Base-by-base conservation (phyloP, 306 rosid genomes). In the Urtica urens region DNA sequence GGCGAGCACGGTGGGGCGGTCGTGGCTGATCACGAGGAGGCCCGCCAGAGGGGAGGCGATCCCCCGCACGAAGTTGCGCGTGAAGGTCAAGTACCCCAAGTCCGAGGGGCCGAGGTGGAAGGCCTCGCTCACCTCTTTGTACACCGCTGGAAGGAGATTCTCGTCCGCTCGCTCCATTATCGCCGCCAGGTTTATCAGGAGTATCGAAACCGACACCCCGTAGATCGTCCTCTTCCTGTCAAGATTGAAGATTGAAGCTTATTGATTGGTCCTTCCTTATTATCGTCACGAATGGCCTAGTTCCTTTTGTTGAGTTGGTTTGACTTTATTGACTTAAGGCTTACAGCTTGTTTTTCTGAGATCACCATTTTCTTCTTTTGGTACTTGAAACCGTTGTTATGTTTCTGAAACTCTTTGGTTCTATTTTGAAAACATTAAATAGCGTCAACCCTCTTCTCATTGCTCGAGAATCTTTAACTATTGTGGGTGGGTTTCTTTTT, bases 121-220 rank as follows among this genome's bases (percentile, higher is more conserved):
- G 44, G 99, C 74, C 73, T 77, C 99, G 19, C 99, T 85, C 11
- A 90, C 92, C 79, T 90, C 99, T 78, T 85, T 90, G 78, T 85
- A 90, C 20, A 90, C 99, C 4, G 99, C 59, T 15, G 99, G 99
- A 48, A 85, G 99, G 50, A 90, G 94, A 66, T 90, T 90, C 48
- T 85, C 99, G 22, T 90, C 99, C 0, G 99, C 95, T 0, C 92
- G 78, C 70, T 85, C 95, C 99, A 90, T 85, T 46, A 90, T 79
- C 48, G 99, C 87, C 15, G 95, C 95, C 58, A 90, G 40, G 77
- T 90, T 90, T 65, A 84, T 84, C 35, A 84, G 92, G 63, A 80
- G 60, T 57, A 84, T 86, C 10, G 87, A 84, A 48, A 84, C 68
- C 34, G 94, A 84, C 16, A 80, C 26, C 41, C 92, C 94, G 62